phyloP scores from a whole-genome alignment of 176 grass and related monocot genomes.

The Tillandsia leiboldiana region DNA sequence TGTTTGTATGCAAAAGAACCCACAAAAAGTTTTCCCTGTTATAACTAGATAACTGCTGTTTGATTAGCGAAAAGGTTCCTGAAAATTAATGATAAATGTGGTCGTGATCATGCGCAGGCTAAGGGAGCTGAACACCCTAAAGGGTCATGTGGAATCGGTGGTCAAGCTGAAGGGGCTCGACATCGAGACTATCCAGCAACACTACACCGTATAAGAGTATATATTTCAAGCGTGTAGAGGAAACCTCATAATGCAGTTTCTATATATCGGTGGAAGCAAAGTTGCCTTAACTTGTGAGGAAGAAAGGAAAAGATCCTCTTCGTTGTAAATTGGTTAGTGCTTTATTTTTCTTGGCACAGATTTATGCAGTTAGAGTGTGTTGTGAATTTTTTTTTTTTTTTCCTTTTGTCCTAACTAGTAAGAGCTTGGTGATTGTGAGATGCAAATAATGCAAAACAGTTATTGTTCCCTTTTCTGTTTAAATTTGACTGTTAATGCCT shows the following conservation, averaged over 20 bases:
- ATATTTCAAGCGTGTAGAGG: neutral
- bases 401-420: neutral
- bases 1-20: too few relatives aligned
- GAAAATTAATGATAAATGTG: too few relatives aligned
- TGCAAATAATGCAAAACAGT: neutral
- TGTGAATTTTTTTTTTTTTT: neutral
- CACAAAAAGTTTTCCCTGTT: neutral
- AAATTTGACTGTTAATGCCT: neutral
- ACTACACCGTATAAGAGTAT: neutral
- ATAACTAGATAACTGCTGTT: neutral
- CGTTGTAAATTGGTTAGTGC: neutral
- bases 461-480: neutral
- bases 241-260: neutral
- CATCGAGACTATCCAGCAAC: neutral
- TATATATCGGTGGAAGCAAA: too few relatives aligned
- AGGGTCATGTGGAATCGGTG: neutral
- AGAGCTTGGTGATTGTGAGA: neutral
- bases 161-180: slow-evolving; percentile 1
- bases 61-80: too few relatives aligned
- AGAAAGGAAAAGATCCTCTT: too few relatives aligned
- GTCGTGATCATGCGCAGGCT: neutral
- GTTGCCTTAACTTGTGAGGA: too few relatives aligned
- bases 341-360: neutral
- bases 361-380: neutral
- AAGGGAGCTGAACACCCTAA: slow-evolving; percentile 1